Conservation (phyloP, 2,329 filamentous ascomycete genomes). For the Albifimbria verrucaria region DNA sequence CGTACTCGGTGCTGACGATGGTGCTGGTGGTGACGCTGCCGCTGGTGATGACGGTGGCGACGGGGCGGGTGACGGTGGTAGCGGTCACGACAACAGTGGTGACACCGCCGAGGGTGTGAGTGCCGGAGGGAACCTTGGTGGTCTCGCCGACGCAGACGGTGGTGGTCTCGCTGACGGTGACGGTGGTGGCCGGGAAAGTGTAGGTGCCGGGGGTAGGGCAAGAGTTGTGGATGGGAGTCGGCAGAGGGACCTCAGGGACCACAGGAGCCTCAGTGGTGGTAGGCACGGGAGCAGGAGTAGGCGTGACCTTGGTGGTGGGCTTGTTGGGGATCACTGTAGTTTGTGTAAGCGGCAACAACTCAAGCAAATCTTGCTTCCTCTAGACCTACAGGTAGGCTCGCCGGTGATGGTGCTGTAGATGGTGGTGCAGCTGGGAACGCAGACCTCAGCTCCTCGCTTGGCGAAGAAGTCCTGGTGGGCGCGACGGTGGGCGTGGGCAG, state of each 20-base stretch:
- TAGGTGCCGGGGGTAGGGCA: conserved; percentile 69
- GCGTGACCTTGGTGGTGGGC: conserved; percentile 22
- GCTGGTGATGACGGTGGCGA: conserved; percentile 60
- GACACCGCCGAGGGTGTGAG: conserved; percentile 68
- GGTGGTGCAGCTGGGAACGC: conserved; percentile 65
- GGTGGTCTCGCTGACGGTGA: conserved; percentile 63
- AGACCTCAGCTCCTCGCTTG: conserved; percentile 46
- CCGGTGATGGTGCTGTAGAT: conserved; percentile 70
- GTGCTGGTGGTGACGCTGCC: conserved; percentile 60
- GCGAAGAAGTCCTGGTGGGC: conserved; percentile 55
- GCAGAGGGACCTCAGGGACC: conserved; percentile 44
- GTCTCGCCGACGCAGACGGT: conserved; percentile 63
- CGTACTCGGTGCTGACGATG: conserved; percentile 66
- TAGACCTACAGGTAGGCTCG: conserved; percentile 56
- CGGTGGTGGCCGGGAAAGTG: conserved; percentile 70
- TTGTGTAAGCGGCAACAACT: conserved; percentile 13
- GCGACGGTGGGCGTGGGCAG: conserved; percentile 58
- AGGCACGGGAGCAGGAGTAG: conserved; percentile 16
- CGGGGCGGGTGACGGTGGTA: conserved; percentile 68
- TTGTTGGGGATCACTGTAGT: conserved; percentile 34
- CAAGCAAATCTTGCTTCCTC: background rate
- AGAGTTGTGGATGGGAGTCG: conserved; percentile 49
- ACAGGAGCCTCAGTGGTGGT: conserved; percentile 19
- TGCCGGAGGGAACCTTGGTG: conserved; percentile 60
- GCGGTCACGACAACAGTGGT: conserved; percentile 65